Base-by-base conservation (phyloP, 345 rosid genomes). In the Jatropha curcas region DNA sequence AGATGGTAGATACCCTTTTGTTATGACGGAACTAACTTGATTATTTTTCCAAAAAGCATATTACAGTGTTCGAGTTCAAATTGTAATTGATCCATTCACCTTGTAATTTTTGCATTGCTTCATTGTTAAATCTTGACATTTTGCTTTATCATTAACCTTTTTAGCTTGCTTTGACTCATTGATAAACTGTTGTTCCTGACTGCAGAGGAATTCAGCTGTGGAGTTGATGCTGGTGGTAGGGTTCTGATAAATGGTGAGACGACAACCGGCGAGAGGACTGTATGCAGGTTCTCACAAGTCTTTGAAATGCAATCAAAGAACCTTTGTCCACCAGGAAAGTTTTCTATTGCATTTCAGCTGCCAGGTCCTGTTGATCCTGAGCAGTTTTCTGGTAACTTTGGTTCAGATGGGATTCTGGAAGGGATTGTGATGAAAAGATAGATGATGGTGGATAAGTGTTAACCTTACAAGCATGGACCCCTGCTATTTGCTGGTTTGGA, bases 171-270 rank as follows among this genome's bases (percentile, higher is more conserved):
- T 10, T 0, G 30, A 16, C 0, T 24, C 57, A 27, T 48, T 3
- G n/a, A 4, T 46, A 30, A 52, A 34, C 24, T 55, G 13, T 35
- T 7, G n/a, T 24, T 33, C 53, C 61, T 45, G 69, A 37, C 14
- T 82, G 73, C 90, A 91, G 98, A 81, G 80, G 88, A 84, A 22
- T 94, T 94, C 84, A 82, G 82, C 27, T 94, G 94, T 45, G 80
- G 77, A 16, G 78, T 94, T 7, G 83, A 85, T 52, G 80, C 83
- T 13, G 86, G 84, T 30, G 97, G 94, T 27, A 85, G 41, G 68
- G 80, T 93, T 59, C 16, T 69, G 24, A 84, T 91, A 66, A 86
- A 84, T 65, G 96, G 97, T 41, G 73, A 84, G 25, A 86, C 90
- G 4, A 86, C 85, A 2, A 88, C 91, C 0, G 97, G 97, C 19